Percentiles rank a stretch among this genome's conserved stretches.
These are phyloP conservation scores for Omphalotus guepiniiformis DNA, from an alignment of 768 basidiomycete species.

Conservation along the genomic window DNA sequence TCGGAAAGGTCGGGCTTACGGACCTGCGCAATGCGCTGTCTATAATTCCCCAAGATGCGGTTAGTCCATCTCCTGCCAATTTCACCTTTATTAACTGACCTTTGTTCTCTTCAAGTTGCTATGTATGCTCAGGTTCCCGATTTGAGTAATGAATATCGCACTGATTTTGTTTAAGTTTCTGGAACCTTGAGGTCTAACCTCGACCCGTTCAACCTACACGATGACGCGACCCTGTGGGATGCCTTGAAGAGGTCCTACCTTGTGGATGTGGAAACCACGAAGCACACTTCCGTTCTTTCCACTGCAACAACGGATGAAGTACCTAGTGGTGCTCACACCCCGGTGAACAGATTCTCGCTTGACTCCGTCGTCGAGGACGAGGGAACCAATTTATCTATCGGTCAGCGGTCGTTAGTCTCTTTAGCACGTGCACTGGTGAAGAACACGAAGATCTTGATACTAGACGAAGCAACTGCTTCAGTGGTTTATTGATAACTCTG, in stretches of 20 bases:
- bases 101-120: constrained; percentile 33
- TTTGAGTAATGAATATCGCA: too few relatives aligned
- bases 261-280: constrained; percentile 50
- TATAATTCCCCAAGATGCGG: constrained; percentile 84
- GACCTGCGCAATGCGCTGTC: constrained; percentile 66
- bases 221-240: constrained; percentile 83
- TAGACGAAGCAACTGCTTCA: constrained; percentile 84
- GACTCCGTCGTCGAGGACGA: constrained; percentile 86
- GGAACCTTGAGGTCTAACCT: constrained; percentile 84
- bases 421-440: constrained; percentile 89
- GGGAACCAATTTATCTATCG: constrained; percentile 79
- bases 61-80: constrained; percentile 29
- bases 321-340: constrained; percentile 38
- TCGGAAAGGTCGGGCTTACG: constrained; percentile 72
- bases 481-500: constrained; percentile 1
- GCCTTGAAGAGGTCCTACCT: constrained; percentile 83
- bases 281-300: constrained; percentile 21
- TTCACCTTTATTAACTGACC: too few relatives aligned
- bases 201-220: constrained; percentile 81
- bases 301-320: constrained; percentile 27
- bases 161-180: constrained; percentile 47
- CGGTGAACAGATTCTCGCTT: constrained; percentile 68
- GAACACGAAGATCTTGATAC: constrained; percentile 75
- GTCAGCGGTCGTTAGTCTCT: constrained; percentile 79
- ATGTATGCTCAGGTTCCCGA: constrained; percentile 42